A percentile compares a stretch with the other conserved stretches of the same genome.
Conservation (phyloP, 345 rosid species). For the Adansonia digitata region DNA sequence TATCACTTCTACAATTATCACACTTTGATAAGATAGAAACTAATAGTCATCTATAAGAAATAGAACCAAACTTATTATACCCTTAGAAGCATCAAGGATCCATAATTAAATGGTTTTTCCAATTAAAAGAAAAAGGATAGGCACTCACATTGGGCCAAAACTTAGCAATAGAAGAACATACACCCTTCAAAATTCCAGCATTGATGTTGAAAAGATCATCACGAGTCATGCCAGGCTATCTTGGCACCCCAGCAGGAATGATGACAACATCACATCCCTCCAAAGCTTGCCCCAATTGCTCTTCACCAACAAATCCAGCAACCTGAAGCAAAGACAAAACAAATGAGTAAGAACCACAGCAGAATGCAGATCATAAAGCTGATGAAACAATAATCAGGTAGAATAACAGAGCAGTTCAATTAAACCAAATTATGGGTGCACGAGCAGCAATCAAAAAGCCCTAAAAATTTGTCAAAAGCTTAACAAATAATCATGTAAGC, state of each 20-base stretch:
- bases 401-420: not conserved
- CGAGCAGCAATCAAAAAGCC: not conserved
- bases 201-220: constrained; percentile 91
- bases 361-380: not conserved
- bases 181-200: constrained; percentile 76
- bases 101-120: not conserved
- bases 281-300: constrained; percentile 60
- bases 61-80: not conserved
- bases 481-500: not conserved
- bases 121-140: not conserved
- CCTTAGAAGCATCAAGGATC: not conserved
- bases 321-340: constrained; percentile 33
- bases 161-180: constrained; percentile 64
- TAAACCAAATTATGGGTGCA: not conserved
- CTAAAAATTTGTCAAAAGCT: not conserved
- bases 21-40: not conserved
- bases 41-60: not conserved
- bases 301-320: constrained; percentile 64
- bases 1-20: not conserved
- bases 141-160: constrained; percentile 70
- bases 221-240: constrained; percentile 90
- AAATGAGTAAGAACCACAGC: not conserved
- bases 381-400: not conserved
- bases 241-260: constrained; percentile 82
- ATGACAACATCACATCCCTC: constrained; percentile 75